Evolutionary conservation across 192 early-diverging fungal species (phyloP).

Genomic region (Lunasporangiospora selenospora): DNA sequence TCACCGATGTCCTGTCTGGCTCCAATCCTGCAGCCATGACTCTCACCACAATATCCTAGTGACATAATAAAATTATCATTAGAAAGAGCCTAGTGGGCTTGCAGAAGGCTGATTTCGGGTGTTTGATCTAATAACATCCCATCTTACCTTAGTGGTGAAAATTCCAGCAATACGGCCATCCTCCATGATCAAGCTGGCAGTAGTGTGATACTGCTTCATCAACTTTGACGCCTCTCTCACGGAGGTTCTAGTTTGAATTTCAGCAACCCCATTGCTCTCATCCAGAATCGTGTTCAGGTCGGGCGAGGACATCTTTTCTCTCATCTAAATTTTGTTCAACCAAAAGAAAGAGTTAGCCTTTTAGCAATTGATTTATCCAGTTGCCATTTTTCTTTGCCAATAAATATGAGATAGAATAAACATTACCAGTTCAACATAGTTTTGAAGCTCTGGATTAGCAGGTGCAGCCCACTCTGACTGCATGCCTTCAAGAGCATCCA

Average conservation of each 20-base stretch:
- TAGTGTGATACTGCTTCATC: constrained; percentile 77
- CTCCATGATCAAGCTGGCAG: constrained; percentile 73
- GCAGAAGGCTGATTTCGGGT: neutral
- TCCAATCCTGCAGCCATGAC: constrained; percentile 86
- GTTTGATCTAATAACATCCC: neutral
- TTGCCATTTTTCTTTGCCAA: too few relatives aligned
- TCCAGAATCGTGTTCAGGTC: constrained; percentile 84
- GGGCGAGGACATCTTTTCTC: constrained; percentile 88
- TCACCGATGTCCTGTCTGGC: constrained; percentile 86
- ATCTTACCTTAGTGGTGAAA: constrained; percentile 52
- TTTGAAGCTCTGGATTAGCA: constrained; percentile 60
- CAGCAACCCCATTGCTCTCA: constrained; percentile 57
- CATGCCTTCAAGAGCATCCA: constrained; percentile 80
- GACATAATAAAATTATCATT: constrained; percentile 31
- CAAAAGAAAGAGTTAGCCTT: too few relatives aligned
- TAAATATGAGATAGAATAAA: too few relatives aligned
- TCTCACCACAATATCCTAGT: constrained; percentile 84
- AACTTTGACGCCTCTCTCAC: constrained; percentile 73
- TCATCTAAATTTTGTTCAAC: too few relatives aligned
- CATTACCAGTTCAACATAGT: constrained; percentile 70
- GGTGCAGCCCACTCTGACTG: constrained; percentile 74
- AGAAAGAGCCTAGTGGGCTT: too few relatives aligned
- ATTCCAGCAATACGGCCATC: constrained; percentile 78
- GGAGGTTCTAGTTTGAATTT: constrained; percentile 69
- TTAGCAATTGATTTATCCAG: too few relatives aligned